Conservation (phyloP, 2,329 filamentous ascomycete genomes). For the Stachybotrys echinatus region DNA sequence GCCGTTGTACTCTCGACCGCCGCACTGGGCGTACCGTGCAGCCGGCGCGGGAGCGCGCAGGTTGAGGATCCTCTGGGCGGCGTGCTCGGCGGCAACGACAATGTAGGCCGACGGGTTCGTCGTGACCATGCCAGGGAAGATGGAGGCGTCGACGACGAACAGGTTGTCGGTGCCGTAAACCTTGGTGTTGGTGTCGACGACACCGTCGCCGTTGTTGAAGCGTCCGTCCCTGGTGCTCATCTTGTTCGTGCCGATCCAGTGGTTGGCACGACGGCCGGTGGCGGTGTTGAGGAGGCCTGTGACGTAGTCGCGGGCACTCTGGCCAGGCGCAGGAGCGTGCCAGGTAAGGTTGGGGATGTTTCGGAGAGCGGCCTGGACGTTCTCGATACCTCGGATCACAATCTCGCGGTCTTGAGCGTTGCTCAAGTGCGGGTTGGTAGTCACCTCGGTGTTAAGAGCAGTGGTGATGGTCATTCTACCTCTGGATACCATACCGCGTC, state of each 20-base stretch:
- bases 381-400: conserved; percentile 58
- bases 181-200: conserved; percentile 58
- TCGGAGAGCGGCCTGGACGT: conserved; percentile 47
- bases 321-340: conserved; percentile 40
- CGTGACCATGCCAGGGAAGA: conserved; percentile 64
- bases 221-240: conserved; percentile 50
- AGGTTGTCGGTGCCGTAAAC: conserved; percentile 65
- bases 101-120: conserved; percentile 64
- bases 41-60: not conserved
- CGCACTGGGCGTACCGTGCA: not conserved
- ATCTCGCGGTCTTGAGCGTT: conserved; percentile 53
- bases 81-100: conserved; percentile 59
- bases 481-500: conserved; percentile 56
- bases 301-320: conserved; percentile 51
- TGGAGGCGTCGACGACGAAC: conserved; percentile 62
- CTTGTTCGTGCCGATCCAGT: conserved; percentile 57
- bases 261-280: conserved; percentile 39
- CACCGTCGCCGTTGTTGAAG: conserved; percentile 46
- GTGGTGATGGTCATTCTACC: conserved; percentile 57
- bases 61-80: conserved; percentile 25
- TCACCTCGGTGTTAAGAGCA: conserved; percentile 52
- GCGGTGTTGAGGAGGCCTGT: conserved; percentile 21
- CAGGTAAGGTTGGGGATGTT: conserved; percentile 51
- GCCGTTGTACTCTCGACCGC: not conserved
- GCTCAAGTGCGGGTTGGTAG: conserved; percentile 52